Base-by-base conservation (phyloP, 2,329 filamentous ascomycete genomes). In the Verticillium zaregamsianum region DNA sequence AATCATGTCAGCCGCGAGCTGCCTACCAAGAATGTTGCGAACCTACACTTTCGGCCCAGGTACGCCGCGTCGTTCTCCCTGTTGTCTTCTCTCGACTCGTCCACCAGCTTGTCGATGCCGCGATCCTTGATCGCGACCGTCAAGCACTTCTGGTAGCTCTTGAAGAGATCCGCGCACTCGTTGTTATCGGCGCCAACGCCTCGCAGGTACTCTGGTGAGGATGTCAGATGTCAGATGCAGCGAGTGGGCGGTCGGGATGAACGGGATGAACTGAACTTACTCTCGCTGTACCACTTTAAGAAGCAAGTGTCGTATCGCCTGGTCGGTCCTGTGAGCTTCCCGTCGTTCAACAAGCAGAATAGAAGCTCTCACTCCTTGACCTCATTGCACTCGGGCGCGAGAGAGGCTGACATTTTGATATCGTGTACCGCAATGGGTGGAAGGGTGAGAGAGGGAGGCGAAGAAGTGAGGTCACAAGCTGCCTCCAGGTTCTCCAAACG, bases 211-310 rank as follows among this genome's bases (percentile, higher is more conserved):
- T 97, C 95, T 95, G 66, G 32, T 5, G 14, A 8, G 17, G 31
- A 14, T 12, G 33, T 65, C 28, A 63, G 63, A 17, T n/a, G 5
- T 4, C 23, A 66, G 28, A 28, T 28, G 6, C 28, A 28, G 28
- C 28, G 28, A 28, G 28, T 58, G 69, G 68, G 59, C 59, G 49
- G 63, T 58, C 59, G 23, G 20, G 57, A n/a, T 58, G 54, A 37
- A 31, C 37, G 20, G 32, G 58, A 59, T 31, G 66, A 33, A 76
- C 89, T 31, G 66, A 33, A 76, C 89, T 63, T 82, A 97, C 95
- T 98, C 78, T 99, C 95, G 73, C 93, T 97, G 76, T 99, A 99
- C 95, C 95, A 99, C 79, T 97, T 98, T 66, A 99, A 80, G 74
- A 99, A 99, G 79, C 95, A 99, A 59, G 90, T 93, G 76, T 99